A percentile compares a stretch with the other conserved stretches of the same genome.
These are phyloP conservation scores for Sporothrix euskadiensis DNA, from an alignment of 2,329 filamentous ascomycete genomes.

Conservation along the genomic window DNA sequence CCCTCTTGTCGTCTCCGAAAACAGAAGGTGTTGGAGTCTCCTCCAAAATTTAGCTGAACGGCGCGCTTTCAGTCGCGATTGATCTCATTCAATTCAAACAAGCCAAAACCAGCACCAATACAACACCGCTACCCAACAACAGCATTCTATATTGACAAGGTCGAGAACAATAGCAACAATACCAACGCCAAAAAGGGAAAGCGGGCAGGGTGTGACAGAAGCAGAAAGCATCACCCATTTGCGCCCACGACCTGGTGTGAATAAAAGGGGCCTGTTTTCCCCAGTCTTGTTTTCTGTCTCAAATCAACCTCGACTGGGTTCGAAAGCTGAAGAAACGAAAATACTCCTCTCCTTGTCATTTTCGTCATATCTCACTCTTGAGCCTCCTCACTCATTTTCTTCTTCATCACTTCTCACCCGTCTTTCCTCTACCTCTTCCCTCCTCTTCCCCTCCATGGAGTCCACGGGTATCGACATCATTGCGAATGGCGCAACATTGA, in stretches of 20 bases:
- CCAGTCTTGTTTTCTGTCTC: neutral
- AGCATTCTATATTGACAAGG: neutral
- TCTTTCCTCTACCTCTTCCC: neutral
- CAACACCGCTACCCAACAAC: neutral
- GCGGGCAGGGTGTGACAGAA: neutral
- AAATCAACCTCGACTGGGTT: neutral
- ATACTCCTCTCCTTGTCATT: too few relatives aligned
- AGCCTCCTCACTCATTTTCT: neutral
- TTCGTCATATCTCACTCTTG: neutral
- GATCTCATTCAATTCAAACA: slow-evolving; percentile 4
- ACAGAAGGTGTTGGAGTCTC: neutral
- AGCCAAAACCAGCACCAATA: neutral
- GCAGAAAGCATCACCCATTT: neutral
- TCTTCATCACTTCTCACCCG: neutral
- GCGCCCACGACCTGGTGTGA: neutral
- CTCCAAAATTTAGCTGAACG: neutral
- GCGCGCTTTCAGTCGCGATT: neutral
- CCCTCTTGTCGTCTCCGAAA: neutral
- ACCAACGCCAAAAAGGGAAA: slow-evolving; percentile 1
- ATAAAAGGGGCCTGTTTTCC: slow-evolving; percentile 1
- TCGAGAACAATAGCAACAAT: slow-evolving; percentile 14
- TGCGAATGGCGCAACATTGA: neutral
- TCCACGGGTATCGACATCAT: neutral
- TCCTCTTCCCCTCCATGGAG: slow-evolving; percentile 1
- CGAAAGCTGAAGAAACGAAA: neutral